Percentiles rank a stretch among this genome's conserved stretches.
phyloP scores from a whole-genome alignment of 1,284 basidiomycete species.

The Cryptococcus floricola region DNA sequence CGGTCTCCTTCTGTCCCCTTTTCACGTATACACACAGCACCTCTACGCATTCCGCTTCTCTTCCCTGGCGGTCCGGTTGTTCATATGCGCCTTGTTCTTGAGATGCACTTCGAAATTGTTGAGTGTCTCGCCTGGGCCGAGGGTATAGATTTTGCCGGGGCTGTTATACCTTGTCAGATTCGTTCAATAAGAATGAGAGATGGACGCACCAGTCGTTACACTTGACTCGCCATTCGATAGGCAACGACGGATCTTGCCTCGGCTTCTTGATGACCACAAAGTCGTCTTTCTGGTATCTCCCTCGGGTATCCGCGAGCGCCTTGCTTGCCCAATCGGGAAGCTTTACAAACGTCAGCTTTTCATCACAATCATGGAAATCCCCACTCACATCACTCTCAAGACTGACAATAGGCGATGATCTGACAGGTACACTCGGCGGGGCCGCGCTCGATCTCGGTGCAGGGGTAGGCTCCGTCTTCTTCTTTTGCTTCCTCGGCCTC shows the following conservation, averaged over 20 bases:
- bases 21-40: too few species aligned
- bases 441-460: slow-evolving; percentile 1
- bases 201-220: slow-evolving; percentile 71
- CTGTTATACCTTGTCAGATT: slow-evolving; percentile 8
- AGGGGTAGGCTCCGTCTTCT: slow-evolving; percentile 60
- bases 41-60: slow-evolving; percentile 4
- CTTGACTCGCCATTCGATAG: slow-evolving; percentile 84
- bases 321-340: slow-evolving; percentile 67
- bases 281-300: slow-evolving; percentile 72
- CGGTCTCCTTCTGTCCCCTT: too few species aligned
- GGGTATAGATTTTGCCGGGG: slow-evolving; percentile 73
- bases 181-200: not conserved
- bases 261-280: slow-evolving; percentile 67
- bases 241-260: slow-evolving; percentile 54
- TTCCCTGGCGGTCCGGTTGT: slow-evolving; percentile 54
- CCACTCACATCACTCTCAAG: slow-evolving; percentile 10
- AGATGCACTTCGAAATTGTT: slow-evolving; percentile 92
- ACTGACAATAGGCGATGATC: slow-evolving; percentile 8
- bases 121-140: slow-evolving; percentile 83
- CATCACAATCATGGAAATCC: not conserved
- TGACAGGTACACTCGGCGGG: not conserved
- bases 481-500: slow-evolving; percentile 82
- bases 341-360: slow-evolving; percentile 25
- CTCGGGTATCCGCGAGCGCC: slow-evolving; percentile 64
- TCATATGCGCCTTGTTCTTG: slow-evolving; percentile 66